Conservation (phyloP, 148 eudicot species). For the Cornus controversa region DNA sequence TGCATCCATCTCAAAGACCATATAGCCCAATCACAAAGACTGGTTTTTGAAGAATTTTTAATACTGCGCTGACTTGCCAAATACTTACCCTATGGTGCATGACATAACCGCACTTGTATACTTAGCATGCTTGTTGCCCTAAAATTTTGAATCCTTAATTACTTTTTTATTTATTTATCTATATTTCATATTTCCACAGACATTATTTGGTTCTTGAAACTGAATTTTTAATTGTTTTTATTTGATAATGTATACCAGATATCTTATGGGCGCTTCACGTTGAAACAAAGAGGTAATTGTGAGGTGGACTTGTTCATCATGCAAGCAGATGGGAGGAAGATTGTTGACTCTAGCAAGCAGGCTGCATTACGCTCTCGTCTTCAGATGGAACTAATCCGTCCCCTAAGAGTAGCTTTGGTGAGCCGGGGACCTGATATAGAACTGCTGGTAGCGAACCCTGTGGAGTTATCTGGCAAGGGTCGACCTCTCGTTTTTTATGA, state of each 20-base stretch:
- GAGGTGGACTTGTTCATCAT: constrained; percentile 53
- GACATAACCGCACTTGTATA: neutral
- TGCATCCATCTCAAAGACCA: neutral
- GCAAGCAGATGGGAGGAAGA: constrained; percentile 61
- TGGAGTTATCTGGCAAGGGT: constrained; percentile 57
- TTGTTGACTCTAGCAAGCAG: constrained; percentile 47
- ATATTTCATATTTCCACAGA: neutral
- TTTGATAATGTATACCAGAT: constrained; percentile 28
- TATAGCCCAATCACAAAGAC: neutral
- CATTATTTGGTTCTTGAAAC: neutral
- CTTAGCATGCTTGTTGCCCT: too few species aligned
- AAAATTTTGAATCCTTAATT: too few species aligned
- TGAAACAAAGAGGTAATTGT: constrained; percentile 32
- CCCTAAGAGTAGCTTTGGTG: constrained; percentile 47
- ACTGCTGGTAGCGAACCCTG: constrained; percentile 55
- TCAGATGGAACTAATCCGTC: constrained; percentile 41
- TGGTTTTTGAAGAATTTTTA: too few species aligned
- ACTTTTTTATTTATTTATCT: too few species aligned
- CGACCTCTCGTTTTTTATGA: constrained; percentile 57
- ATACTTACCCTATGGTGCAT: neutral
- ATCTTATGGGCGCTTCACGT: constrained; percentile 50
- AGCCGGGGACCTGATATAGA: constrained; percentile 62
- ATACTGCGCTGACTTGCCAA: too few species aligned
- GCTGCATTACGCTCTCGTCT: constrained; percentile 35
- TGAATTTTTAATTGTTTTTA: neutral